These are phyloP conservation scores for Dendrobium huoshanense DNA, from an alignment of 106 monocot species.

Conservation along the genomic window DNA sequence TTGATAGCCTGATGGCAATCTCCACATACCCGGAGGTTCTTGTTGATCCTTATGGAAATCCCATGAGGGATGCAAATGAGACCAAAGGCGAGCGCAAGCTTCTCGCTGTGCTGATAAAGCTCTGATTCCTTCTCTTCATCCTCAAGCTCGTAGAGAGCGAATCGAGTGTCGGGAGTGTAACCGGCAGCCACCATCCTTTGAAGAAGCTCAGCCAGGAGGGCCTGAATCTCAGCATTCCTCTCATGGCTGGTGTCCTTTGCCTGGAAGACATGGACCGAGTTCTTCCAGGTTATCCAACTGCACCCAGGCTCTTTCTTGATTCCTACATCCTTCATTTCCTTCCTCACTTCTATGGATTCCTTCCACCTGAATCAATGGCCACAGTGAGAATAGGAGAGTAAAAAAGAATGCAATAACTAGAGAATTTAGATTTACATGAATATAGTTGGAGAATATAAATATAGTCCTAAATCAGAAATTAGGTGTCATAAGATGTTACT, in stretches of 20 bases:
- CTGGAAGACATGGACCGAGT: constrained; percentile 73
- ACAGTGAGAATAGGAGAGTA: background rate
- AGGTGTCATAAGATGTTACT: too few species aligned
- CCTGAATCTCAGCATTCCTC: constrained; percentile 57
- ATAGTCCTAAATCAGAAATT: too few species aligned
- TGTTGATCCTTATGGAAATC: constrained; percentile 72
- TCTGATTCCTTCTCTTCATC: constrained; percentile 94
- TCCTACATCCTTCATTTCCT: constrained; percentile 73
- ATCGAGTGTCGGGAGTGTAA: constrained; percentile 69
- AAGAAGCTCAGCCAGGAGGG: constrained; percentile 37
- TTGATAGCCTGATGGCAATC: constrained; percentile 81
- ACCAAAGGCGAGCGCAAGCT: constrained; percentile 85
- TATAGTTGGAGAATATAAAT: too few species aligned
- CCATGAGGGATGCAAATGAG: constrained; percentile 65
- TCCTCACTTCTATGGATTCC: constrained; percentile 69
- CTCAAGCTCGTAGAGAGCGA: constrained; percentile 69
- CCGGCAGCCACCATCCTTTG: constrained; percentile 70
- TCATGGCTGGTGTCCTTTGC: constrained; percentile 69
- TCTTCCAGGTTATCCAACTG: constrained; percentile 94
- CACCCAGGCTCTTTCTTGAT: constrained; percentile 86
- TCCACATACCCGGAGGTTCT: constrained; percentile 79
- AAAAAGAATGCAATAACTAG: background rate
- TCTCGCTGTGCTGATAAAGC: constrained; percentile 86
- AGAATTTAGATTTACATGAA: too few species aligned
- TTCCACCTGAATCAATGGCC: constrained; percentile 39